Conservation (phyloP, 2,329 filamentous ascomycete species). For the Ophiobolus disseminans region DNA sequence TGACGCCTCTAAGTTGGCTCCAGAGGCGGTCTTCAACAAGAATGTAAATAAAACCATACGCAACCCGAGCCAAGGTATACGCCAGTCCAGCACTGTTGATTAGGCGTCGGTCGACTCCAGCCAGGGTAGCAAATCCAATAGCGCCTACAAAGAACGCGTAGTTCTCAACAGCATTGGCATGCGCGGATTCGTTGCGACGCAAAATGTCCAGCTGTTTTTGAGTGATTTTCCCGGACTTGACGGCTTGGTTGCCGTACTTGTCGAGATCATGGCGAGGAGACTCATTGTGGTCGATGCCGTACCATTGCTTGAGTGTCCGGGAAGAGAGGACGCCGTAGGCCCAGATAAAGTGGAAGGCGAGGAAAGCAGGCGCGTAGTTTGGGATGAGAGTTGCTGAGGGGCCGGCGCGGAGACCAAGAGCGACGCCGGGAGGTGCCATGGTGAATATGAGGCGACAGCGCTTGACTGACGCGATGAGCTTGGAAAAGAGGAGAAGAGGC, state of each 20-base stretch:
- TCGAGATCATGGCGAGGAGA: conserved; percentile 56
- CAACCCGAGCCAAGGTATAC: conserved; percentile 1
- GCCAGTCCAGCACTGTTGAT: conserved; percentile 43
- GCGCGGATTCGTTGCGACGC: conserved; percentile 54
- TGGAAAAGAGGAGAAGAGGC: no score
- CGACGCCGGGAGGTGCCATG: conserved; percentile 2
- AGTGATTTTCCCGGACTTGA: conserved; percentile 55
- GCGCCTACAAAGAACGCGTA: conserved; percentile 50
- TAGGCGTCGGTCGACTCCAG: conserved; percentile 44
- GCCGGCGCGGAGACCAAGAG: conserved; percentile 30
- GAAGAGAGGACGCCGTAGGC: conserved; percentile 55
- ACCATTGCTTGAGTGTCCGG: conserved; percentile 52
- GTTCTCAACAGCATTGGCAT: conserved; percentile 57
- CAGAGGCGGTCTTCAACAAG: not conserved
- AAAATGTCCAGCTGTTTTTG: conserved; percentile 52
- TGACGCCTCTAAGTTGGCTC: conserved; percentile 1
- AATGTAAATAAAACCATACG: conserved; percentile 5
- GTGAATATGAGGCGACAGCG: no score
- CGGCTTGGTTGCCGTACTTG: conserved; percentile 55
- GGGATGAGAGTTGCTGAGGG: conserved; percentile 20
- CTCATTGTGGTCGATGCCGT: conserved; percentile 57
- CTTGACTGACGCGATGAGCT: no score
- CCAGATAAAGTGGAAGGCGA: conserved; percentile 53
- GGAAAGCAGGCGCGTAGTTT: conserved; percentile 37
- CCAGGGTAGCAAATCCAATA: conserved; percentile 50